Conservation (phyloP, 805 yeast genomes). For the Wickerhamiella dianesei region DNA sequence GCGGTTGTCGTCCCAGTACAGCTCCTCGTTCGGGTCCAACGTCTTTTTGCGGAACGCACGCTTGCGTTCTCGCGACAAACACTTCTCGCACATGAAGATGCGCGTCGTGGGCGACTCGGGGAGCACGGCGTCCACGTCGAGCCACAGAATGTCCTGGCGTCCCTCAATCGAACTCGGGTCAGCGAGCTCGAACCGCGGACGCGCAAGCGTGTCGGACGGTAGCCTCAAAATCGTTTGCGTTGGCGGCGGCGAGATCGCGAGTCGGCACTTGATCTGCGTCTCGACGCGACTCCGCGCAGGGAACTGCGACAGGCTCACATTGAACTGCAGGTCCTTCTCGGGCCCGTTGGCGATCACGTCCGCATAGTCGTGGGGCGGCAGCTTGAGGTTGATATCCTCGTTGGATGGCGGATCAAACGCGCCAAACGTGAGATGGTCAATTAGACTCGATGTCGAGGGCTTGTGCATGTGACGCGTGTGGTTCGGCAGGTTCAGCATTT, state of each 20-base stretch:
- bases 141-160: slow-evolving; percentile 23
- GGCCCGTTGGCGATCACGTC: neutral
- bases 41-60: slow-evolving; percentile 86
- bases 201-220: slow-evolving; percentile 78
- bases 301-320: slow-evolving; percentile 35
- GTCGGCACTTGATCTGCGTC: slow-evolving; percentile 74
- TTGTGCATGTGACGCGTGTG: neutral
- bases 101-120: slow-evolving; percentile 29
- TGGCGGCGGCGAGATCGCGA: slow-evolving; percentile 65
- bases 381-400: neutral
- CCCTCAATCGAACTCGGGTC: slow-evolving; percentile 5
- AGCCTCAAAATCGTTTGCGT: slow-evolving; percentile 58
- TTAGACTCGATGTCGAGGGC: neutral
- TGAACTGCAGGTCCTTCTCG: slow-evolving; percentile 8
- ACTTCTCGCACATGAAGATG: slow-evolving; percentile 76
- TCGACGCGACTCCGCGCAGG: slow-evolving; percentile 85
- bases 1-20: slow-evolving; percentile 63
- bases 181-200: slow-evolving; percentile 63
- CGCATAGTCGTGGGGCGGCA: neutral
- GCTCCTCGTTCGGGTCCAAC: slow-evolving; percentile 57
- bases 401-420: no score
- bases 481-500: neutral
- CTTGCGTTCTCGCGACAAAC: slow-evolving; percentile 85
- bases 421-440: neutral
- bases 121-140: slow-evolving; percentile 73